These are phyloP conservation scores for Solanum bulbocastanum DNA, from an alignment of 257 asterid genomes.

Conservation along the genomic window DNA sequence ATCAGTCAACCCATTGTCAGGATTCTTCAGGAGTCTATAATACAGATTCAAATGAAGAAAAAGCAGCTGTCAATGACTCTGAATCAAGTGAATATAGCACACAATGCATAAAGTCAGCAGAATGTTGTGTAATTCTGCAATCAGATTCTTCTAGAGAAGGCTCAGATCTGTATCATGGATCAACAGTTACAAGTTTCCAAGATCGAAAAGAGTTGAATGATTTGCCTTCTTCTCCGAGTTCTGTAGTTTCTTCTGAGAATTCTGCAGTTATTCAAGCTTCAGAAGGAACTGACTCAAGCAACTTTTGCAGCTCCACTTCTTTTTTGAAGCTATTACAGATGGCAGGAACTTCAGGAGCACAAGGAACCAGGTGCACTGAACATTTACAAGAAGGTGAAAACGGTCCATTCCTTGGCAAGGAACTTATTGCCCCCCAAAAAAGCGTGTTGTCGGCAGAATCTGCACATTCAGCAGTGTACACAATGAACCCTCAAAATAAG, in stretches of 20 bases:
- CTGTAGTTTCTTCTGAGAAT: conserved; percentile 58
- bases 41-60: conserved; percentile 17
- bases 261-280: conserved; percentile 38
- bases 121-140: conserved; percentile 18
- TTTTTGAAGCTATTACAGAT: conserved; percentile 48
- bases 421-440: conserved; percentile 30
- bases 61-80: conserved; percentile 19
- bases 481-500: conserved; percentile 21
- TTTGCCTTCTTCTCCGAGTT: conserved; percentile 53
- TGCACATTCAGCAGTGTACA: conserved; percentile 29
- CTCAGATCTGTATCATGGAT: conserved; percentile 29
- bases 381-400: conserved; percentile 15
- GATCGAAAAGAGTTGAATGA: conserved; percentile 50
- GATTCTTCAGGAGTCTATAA: conserved; percentile 19
- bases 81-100: conserved; percentile 14
- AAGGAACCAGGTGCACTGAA: conserved; percentile 14
- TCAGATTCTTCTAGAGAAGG: conserved; percentile 23
- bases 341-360: conserved; percentile 31
- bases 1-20: conserved; percentile 19
- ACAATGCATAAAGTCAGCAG: conserved; percentile 16
- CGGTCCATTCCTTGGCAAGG: conserved; percentile 9
- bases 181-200: conserved; percentile 14
- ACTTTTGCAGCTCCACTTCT: conserved; percentile 28
- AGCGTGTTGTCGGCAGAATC: conserved; percentile 62
- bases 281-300: conserved; percentile 30